These are phyloP conservation scores for Larix kaempferi DNA, from an alignment of 75 land plant species.

Conservation along the genomic window DNA sequence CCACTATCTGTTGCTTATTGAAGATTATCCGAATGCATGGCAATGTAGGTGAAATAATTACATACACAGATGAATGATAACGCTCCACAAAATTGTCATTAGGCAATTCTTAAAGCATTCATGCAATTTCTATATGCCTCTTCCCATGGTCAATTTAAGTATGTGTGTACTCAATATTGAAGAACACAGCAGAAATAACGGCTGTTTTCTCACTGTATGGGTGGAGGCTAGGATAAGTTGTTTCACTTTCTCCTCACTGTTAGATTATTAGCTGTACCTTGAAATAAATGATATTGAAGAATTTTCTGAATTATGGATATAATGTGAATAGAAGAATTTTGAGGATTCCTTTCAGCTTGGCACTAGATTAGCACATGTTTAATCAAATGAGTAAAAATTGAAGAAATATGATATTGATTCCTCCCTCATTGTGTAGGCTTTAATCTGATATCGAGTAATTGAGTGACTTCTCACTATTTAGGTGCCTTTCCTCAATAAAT, in stretches of 20 bases:
- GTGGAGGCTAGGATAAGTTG: neutral
- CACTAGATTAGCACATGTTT: neutral
- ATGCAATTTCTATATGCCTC: neutral
- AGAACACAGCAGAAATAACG: neutral
- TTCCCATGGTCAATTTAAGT: neutral
- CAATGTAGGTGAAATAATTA: neutral
- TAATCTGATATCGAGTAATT: neutral
- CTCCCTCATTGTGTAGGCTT: neutral
- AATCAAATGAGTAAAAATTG: neutral
- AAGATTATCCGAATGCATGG: neutral
- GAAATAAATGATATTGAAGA: neutral
- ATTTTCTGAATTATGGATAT: neutral
- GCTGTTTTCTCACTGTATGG: neutral
- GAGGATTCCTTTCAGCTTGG: neutral
- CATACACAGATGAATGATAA: neutral
- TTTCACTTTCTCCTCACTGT: neutral
- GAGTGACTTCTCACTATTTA: no score
- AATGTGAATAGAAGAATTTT: neutral
- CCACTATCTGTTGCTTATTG: neutral
- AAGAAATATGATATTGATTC: neutral
- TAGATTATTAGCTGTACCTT: neutral
- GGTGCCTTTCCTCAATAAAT: neutral
- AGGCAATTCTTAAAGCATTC: neutral
- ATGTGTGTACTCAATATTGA: neutral
- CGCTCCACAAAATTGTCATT: neutral